Conservation (phyloP, 306 rosid genomes). For the Vicia faba region DNA sequence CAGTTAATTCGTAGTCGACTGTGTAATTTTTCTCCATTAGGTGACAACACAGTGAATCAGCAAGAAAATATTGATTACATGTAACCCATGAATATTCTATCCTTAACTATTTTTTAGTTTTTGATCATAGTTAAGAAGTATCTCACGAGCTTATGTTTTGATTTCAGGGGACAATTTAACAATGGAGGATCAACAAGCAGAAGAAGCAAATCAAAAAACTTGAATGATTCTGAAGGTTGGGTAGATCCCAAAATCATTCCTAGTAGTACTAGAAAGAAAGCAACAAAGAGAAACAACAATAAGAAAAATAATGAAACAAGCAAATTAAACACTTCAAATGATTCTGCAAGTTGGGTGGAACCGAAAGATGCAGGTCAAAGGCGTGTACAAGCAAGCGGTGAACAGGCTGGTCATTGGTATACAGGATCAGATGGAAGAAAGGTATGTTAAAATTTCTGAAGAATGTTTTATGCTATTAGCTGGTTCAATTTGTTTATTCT, state of each 20-base stretch:
- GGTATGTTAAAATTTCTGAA: conserved; percentile 45
- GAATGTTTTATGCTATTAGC: conserved; percentile 16
- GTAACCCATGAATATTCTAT: conserved; percentile 38
- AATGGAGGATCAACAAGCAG: conserved; percentile 54
- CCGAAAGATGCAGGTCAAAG: conserved; percentile 72
- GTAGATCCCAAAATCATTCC: conserved; percentile 52
- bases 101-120: conserved; percentile 14
- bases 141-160: conserved; percentile 21
- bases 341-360: conserved; percentile 70
- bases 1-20: conserved; percentile 63
- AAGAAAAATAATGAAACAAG: conserved; percentile 45
- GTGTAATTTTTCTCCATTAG: conserved; percentile 61
- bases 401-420: conserved; percentile 85
- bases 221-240: conserved; percentile 57
- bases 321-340: conserved; percentile 41
- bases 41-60: conserved; percentile 53
- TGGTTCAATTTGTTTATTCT: conserved; percentile 18
- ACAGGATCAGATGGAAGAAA: conserved; percentile 75
- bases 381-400: conserved; percentile 62
- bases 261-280: conserved; percentile 45
- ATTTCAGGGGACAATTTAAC: conserved; percentile 81
- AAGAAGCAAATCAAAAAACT: conserved; percentile 41
- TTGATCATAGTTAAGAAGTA: conserved; percentile 4
- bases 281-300: conserved; percentile 46
- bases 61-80: conserved; percentile 76